phyloP scores from a whole-genome alignment of 495 filamentous ascomycete species.

The Clohesyomyces aquaticus region DNA sequence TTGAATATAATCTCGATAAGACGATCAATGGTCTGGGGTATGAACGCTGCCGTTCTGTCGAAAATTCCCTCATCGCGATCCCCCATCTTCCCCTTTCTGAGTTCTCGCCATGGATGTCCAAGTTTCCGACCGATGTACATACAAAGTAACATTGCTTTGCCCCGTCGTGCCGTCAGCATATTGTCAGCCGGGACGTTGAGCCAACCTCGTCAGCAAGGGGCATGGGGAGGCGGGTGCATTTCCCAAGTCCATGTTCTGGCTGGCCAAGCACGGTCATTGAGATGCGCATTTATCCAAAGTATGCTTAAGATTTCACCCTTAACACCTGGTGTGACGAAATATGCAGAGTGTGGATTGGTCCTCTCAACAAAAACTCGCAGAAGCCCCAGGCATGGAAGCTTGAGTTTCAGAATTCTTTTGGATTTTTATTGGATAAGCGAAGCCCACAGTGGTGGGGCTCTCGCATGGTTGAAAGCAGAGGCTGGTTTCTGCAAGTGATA shows the following conservation, averaged over 20 bases:
- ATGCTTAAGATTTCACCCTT: constrained; percentile 2
- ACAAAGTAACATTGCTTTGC: constrained; percentile 5
- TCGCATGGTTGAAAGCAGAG: constrained; percentile 17
- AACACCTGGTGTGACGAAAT: constrained; percentile 12
- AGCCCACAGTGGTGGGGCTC: background rate
- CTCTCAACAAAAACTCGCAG: constrained; percentile 9
- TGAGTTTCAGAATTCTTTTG: constrained; percentile 19
- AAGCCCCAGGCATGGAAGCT: background rate
- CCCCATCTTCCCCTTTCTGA: too few relatives aligned
- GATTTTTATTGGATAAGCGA: constrained; percentile 17
- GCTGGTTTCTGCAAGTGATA: constrained; percentile 3
- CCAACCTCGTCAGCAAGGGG: background rate
- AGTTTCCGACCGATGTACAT: background rate
- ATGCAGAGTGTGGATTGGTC: background rate
- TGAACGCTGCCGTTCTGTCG: too few relatives aligned
- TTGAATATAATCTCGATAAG: too few relatives aligned
- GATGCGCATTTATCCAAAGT: constrained; percentile 36
- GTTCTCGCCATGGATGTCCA: background rate
- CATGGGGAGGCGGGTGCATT: constrained; percentile 2
- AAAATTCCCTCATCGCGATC: too few relatives aligned
- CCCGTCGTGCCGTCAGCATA: constrained; percentile 18
- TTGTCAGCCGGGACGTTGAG: constrained; percentile 3
- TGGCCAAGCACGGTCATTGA: constrained; percentile 11
- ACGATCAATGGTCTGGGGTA: too few relatives aligned
- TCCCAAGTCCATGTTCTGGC: background rate